Evolutionary conservation across 164 flowering plant genomes (phyloP), one percentile per base, ranked within the genome.

Genomic region (Berberis thunbergii): DNA sequence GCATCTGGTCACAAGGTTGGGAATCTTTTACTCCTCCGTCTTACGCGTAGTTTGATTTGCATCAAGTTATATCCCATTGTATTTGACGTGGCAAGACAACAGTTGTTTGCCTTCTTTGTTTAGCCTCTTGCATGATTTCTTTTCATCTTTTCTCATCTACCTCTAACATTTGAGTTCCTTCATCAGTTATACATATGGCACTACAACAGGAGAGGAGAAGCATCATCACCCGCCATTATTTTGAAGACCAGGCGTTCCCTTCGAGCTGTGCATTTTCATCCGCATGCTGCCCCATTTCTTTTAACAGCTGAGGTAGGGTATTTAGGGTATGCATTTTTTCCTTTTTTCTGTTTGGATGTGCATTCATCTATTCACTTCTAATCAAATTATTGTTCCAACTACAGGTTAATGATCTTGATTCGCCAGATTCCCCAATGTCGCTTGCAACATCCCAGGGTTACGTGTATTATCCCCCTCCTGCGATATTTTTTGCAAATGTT

Each of bases 1-100:
- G 98, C 98, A 53, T 88, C 97, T n/a, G 97, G 98, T 41, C 97
- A 91, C 78, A 94, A 94, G 97, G 98, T 94, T 54, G 70, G 69
- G 54, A 2, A 52, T 26, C 4, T 10, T 52, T 52, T 26, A 26
- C 26, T 26, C 26, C 26, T 26, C 26, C 26, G 26, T 0, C 26
- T 26, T 26, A 26, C 26, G 26, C 26, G 26, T 26, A 26, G 26
- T 26, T 26, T 26, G 26, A 26, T 26, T 26, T 26, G 26, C 26
- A 26, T 26, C 26, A 26, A 26, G 26, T 26, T 26, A 26, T 26
- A 26, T 26, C 26, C 26, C 26, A 26, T 26, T 26, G 26, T 26
- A 26, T 26, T 26, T 26, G 26, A 26, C 26, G 26, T 26, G 26
- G 26, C 26, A 26, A 26, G 26, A 26, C 26, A 26, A 26, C 26